A percentile compares a stretch with the other conserved stretches of the same genome.
These are phyloP conservation scores for Porogramme epimiltina DNA, from an alignment of 1,284 basidiomycete genomes.

Conservation along the genomic window DNA sequence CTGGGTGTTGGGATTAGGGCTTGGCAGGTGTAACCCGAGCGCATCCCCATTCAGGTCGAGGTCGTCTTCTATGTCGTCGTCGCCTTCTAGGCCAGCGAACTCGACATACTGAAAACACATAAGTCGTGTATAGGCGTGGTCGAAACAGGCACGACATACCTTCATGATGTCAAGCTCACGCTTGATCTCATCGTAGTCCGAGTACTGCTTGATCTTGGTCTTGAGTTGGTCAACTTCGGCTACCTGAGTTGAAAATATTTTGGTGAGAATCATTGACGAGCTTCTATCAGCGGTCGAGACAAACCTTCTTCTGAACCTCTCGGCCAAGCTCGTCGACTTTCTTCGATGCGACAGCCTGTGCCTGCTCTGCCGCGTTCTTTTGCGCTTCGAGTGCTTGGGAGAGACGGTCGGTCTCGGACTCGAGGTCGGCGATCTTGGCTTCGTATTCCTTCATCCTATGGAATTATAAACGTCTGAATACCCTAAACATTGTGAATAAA, in stretches of 20 bases:
- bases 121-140: not conserved
- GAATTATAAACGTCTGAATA: not conserved
- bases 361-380: slow-evolving; percentile 57
- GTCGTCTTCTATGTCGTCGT: slow-evolving; percentile 47
- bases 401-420: slow-evolving; percentile 72
- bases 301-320: slow-evolving; percentile 59
- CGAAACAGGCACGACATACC: slow-evolving; percentile 44
- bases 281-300: not conserved
- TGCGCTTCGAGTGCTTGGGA: slow-evolving; percentile 71
- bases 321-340: slow-evolving; percentile 62
- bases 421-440: slow-evolving; percentile 69
- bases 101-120: slow-evolving; percentile 78
- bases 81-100: slow-evolving; percentile 83
- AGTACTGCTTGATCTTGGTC: slow-evolving; percentile 68
- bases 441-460: slow-evolving; percentile 73
- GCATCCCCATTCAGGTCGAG: slow-evolving; percentile 31
- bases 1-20: slow-evolving; percentile 87
- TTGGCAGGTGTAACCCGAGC: slow-evolving; percentile 69
- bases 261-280: too few species aligned
- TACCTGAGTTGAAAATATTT: slow-evolving; percentile 39
- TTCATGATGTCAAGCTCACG: slow-evolving; percentile 97
- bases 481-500: not conserved
- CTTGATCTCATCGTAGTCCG: slow-evolving; percentile 94
- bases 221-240: slow-evolving; percentile 71
- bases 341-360: slow-evolving; percentile 51